These are phyloP conservation scores for Diaporthe eres DNA, from an alignment of 2,329 filamentous ascomycete genomes.

Conservation along the genomic window DNA sequence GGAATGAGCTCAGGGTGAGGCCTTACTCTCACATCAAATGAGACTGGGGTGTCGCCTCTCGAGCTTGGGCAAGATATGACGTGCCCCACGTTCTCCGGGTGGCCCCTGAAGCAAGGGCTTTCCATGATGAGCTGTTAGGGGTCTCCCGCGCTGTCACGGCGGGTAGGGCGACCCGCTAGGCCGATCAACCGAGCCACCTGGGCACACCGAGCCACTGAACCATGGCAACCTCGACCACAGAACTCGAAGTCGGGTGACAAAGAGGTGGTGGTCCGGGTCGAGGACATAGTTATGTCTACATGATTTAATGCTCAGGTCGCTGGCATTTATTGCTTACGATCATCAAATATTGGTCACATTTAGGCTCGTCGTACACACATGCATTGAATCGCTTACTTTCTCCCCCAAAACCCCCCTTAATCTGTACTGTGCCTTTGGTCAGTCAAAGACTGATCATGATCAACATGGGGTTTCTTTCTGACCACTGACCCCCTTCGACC, in stretches of 20 bases:
- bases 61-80: slow-evolving; percentile 20
- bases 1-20: slow-evolving; percentile 17
- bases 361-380: not conserved
- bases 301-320: not conserved
- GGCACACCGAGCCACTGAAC: not conserved
- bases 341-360: not conserved
- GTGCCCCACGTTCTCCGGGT: slow-evolving; percentile 3
- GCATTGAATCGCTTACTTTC: not conserved
- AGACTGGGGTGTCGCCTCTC: not conserved
- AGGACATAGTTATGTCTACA: not conserved
- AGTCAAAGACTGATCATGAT: not conserved
- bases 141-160: slow-evolving; percentile 12
- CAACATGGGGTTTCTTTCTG: not conserved
- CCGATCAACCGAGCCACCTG: not conserved
- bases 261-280: not conserved
- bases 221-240: not conserved
- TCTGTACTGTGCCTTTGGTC: not conserved
- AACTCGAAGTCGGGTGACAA: not conserved
- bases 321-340: not conserved
- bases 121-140: slow-evolving; percentile 1
- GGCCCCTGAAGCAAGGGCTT: slow-evolving; percentile 11
- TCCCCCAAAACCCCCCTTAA: too few species aligned
- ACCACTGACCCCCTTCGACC: not conserved
- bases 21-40: not conserved
- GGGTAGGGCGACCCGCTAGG: slow-evolving; percentile 23